Evolutionary conservation across 129 eudicot species (phyloP), one percentile per base, ranked within the genome.

Genomic region (Arctium lappa): DNA sequence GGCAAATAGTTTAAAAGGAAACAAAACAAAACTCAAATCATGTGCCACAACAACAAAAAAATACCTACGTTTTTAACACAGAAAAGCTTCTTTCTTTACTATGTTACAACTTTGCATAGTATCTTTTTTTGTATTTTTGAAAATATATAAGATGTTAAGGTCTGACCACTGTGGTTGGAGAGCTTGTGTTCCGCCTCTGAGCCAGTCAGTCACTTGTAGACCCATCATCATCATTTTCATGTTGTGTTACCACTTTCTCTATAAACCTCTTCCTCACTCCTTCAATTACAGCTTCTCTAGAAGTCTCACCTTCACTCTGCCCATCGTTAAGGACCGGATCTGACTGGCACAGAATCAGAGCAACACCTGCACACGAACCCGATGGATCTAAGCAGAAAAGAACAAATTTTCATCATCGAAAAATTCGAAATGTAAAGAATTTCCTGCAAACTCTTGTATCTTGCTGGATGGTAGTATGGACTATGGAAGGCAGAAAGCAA

Each of bases 281-380:
- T 79, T 90, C 94, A 75, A 95, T 85, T 30, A 95, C 94, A 68
- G 92, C 88, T 75, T 84, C 87, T 84, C 90, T 89, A 33, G 95
- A 95, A 68, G 86, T 82, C 77, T 95, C 98, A 27, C 92, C 87
- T 8, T 86, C 97, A 81, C 79, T 82, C 50, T 86, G 98, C 1
- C 97, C 97, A 79, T 96, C 99, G 22, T 91, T 90, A 63, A 93
- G 94, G 42, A 91, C 98, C 11, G 98, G 97, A 89, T 93, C 97
- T 6, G 97, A 89, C 56, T 90, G 95, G 66, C 97, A 96, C 37
- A 96, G 88, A 69, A 93, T 86, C 60, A 96, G 50, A 1, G 98
- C 97, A 82, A 96, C 99, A 76, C 97, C 99, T 91, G 56, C 33
- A 81, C 56, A 75, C 33, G 29, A 8, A 69, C 66, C 40, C 16